Evolutionary conservation across 2,329 filamentous ascomycete species (phyloP), one percentile per base, ranked within the genome.

Genomic region (Cordyceps militaris): DNA sequence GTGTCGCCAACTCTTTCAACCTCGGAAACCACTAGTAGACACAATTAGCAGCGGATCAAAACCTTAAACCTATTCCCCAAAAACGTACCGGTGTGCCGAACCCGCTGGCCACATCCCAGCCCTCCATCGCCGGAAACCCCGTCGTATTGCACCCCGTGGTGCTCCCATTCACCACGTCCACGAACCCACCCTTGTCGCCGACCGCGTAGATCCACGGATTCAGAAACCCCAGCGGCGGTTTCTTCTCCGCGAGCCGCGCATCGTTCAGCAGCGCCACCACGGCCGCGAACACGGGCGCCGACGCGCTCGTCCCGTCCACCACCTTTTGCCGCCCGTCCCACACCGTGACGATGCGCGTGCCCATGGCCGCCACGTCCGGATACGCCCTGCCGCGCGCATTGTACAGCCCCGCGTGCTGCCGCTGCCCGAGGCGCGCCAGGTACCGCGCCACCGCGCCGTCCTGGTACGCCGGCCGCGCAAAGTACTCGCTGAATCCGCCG

Each of bases 261-360:
- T 81, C 77, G 63, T 86, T 85, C 34, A 86, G 66, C 28, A 83
- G 74, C 2, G 77, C 74, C 49, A 86, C 70, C 55, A 86, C 75
- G 19, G 74, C 79, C 1, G 80, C 79, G 49, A 82, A 77, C 0
- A 79, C 71, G 0, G 83, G 83, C 0, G 77, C 72, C 1, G 81
- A 77, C 7, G 82, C 82, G 24, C 65, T 67, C 7, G 66, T 69
- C 11, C 68, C 68, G 56, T 63, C 63, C 32, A 61, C 60, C 9
- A n/a, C 4, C 1, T 73, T 73, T 48, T 76, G 65, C 55, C 76
- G 70, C 50, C 56, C 56, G 21, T 46, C 36, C 48, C 46, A 51
- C 1, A 57, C 24, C 4, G 70, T 66, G 34, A 77, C 68, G 16
- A 69, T 58, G 60, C 69, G 78, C 30, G 69, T 67, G 67, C 69